Evolutionary conservation across 306 rosid species (phyloP), one percentile per base, ranked within the genome.

Genomic region (Quillaja saponaria): DNA sequence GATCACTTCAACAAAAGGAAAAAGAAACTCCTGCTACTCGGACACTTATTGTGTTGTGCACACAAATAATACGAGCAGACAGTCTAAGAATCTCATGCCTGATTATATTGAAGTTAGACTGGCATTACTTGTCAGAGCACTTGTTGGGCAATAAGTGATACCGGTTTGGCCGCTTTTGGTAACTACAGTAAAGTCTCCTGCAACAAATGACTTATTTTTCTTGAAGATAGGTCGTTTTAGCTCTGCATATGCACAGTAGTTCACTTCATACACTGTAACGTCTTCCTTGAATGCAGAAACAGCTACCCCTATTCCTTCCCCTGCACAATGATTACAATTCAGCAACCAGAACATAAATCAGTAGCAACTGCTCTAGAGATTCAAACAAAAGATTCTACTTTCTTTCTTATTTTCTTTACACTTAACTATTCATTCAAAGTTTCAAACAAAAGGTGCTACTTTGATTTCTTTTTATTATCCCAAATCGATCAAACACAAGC

Each of bases 281-380:
- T 73, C 86, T 72, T 79, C 68, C 72, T 53, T 62, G 81, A 77
- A 84, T 1, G 74, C 31, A 48, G 91, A 59, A 25, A 84, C 55
- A 2, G 96, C 83, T 56, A 84, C 81, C 20, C 84, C 95, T 46
- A 92, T 91, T 52, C 87, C 99, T 81, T 92, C 99, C 37, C 89
- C 96, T 89, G 65, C 67, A 61, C 34, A 64, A 48, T 53, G 6
- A 50, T 41, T 52, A 66, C 38, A 65, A 33, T 18, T 73, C 59
- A 51, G 11, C 46, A 38, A 51, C 8, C 39, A 34, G 7, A n/a
- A 28, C 13, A 34, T 62, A 18, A 45, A 67, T 10, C 47, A 48
- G 7, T 14, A 33, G n/a, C 33, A 60, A 12, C 13, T 38, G 46
- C 53, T 65, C 41, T 15, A 58, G 49, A 13, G 49, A 16, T 17